Base-by-base conservation (phyloP, 345 rosid species). In the Eucalyptus caleyi region DNA sequence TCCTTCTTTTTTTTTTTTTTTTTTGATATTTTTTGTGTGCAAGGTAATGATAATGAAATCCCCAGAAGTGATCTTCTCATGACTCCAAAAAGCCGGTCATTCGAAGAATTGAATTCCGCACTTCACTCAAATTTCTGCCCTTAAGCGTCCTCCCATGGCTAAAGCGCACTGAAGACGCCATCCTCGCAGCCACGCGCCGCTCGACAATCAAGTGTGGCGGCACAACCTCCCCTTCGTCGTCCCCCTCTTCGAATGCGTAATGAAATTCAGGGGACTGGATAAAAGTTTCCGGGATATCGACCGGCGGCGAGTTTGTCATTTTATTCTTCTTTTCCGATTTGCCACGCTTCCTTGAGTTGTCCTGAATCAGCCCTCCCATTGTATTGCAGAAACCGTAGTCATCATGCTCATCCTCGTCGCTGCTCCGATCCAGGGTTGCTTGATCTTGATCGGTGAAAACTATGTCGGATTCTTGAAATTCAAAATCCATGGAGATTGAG, bases 71-170 rank as follows among this genome's bases (percentile, higher is more conserved):
- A 56, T 15, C 44, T 34, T 27, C 34, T 90, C 90, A 96, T 15
- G 95, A 90, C 92, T 97, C 99, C 91, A 97, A 92, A 93, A 97
- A 97, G 30, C 99, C 99, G 34, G 99, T 97, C 96, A 96, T 91
- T 86, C 97, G 90, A 60, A 97, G 96, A 90, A 97, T 90, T 11
- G 98, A 94, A 92, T 97, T 95, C 88, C 99, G 91, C 82, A 97
- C 97, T 89, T 92, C 93, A 27, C 97, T 94, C 93, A 97, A 94
- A 88, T 97, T 94, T 77, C 99, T 93, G 40, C 99, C 99, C 88
- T 95, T 97, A 21, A 97, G 95, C 26, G 94, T 95, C 88, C 99
- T 93, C 83, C 99, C 99, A 90, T 95, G 95, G 40, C 98, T 98
- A 11, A 96, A 90, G 65, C 96, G 93, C 86, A 96, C 95, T 1